These are phyloP conservation scores for Tolypocladium sp. DNA, from an alignment of 2,329 filamentous ascomycete species.

Conservation along the genomic window DNA sequence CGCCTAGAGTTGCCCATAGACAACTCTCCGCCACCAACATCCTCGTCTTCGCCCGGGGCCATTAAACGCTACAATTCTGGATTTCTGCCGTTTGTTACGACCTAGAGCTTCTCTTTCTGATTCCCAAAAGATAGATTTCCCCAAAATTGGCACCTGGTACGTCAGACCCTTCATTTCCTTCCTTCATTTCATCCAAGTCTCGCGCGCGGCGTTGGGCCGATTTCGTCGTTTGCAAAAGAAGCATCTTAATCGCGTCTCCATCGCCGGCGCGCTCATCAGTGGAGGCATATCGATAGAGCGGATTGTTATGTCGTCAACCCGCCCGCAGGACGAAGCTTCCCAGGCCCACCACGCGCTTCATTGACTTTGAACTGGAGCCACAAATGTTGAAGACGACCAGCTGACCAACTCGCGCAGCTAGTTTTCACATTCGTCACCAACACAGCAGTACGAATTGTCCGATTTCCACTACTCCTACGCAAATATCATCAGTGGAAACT, in stretches of 20 bases:
- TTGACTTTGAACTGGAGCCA: not conserved
- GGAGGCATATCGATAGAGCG: not conserved
- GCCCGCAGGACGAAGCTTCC: not conserved
- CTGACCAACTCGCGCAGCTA: not conserved
- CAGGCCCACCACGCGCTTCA: not conserved
- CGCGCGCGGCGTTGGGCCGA: not conserved
- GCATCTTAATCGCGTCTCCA: not conserved
- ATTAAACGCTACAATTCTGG: not conserved
- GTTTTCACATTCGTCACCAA: not conserved
- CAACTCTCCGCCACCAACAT: not conserved
- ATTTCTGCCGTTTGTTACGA: constrained; percentile 10
- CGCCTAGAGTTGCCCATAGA: constrained; percentile 11
- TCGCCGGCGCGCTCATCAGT: not conserved
- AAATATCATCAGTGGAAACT: not conserved
- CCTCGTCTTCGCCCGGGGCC: not conserved
- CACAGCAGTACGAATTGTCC: not conserved
- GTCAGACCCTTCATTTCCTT: not conserved
- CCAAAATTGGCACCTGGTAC: constrained; percentile 13
- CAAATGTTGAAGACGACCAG: not conserved
- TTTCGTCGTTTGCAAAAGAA: not conserved
- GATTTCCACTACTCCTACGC: not conserved
- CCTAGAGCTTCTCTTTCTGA: constrained; percentile 15
- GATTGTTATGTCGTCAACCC: not conserved
- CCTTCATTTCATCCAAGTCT: not conserved
- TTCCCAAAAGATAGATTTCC: constrained; percentile 16